Conservation (phyloP, 2,329 filamentous ascomycete genomes). For the Aspergillus ustus region DNA sequence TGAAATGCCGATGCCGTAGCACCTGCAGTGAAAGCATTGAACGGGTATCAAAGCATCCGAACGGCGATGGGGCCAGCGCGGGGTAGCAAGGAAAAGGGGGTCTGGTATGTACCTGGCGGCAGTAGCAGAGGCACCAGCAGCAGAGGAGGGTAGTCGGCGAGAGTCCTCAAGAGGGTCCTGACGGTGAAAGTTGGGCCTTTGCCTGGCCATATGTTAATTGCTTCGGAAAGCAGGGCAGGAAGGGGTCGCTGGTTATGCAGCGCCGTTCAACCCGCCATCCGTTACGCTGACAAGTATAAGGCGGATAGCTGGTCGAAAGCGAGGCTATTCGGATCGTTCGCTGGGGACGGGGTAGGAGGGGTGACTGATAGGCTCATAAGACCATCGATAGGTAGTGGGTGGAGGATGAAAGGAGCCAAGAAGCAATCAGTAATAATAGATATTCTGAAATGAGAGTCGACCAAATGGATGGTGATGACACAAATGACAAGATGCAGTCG, state of each 20-base stretch:
- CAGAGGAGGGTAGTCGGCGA: slow-evolving; percentile 37
- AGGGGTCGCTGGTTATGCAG: slow-evolving; percentile 37
- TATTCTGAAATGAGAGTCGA: background rate
- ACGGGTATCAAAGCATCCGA: slow-evolving; percentile 6
- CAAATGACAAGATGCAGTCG: slow-evolving; percentile 1
- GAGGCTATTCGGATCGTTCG: slow-evolving; percentile 19
- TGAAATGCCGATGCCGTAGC: slow-evolving; percentile 11
- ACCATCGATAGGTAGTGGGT: background rate
- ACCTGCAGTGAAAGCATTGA: slow-evolving; percentile 9
- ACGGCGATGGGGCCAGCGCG: slow-evolving; percentile 2
- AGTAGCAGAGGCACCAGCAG: slow-evolving; percentile 38
- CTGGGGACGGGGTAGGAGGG: slow-evolving; percentile 18
- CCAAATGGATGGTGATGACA: slow-evolving; percentile 12
- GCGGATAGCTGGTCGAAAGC: slow-evolving; percentile 29
- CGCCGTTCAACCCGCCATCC: slow-evolving; percentile 51
- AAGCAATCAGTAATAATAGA: slow-evolving; percentile 10
- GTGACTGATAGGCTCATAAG: slow-evolving; percentile 10
- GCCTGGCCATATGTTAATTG: slow-evolving; percentile 53
- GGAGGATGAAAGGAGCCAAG: slow-evolving; percentile 2
- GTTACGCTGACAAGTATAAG: slow-evolving; percentile 27
- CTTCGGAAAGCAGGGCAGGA: slow-evolving; percentile 36
- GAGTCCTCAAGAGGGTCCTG: slow-evolving; percentile 50
- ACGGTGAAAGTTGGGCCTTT: slow-evolving; percentile 49
- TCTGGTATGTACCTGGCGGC: slow-evolving; percentile 43
- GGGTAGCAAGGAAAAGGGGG: slow-evolving; percentile 26